Conservation (phyloP, 2,329 filamentous ascomycete genomes). For the Nannizziopsis barbatae region DNA sequence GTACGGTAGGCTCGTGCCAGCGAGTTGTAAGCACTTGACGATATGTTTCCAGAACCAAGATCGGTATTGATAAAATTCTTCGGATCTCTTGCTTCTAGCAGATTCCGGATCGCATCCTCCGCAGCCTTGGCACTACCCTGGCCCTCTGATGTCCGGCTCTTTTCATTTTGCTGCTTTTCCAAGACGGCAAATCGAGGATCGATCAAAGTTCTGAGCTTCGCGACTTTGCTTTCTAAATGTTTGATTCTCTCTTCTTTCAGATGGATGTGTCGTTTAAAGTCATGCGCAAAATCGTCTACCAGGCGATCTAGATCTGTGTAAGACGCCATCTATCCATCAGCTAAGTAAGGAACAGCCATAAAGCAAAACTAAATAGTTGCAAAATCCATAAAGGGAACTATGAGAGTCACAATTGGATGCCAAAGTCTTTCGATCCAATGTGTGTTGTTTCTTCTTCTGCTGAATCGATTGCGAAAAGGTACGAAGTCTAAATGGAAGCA, state of each 20-base stretch:
- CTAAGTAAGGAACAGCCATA: not conserved
- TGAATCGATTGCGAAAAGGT: not conserved
- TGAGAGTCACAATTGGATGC: too few species aligned
- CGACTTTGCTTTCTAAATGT: not conserved
- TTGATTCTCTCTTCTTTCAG: not conserved
- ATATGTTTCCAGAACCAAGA: not conserved
- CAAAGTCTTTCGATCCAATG: too few species aligned
- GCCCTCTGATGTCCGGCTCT: not conserved
- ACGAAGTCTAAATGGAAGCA: too few species aligned
- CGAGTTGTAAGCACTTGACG: conserved; percentile 1
- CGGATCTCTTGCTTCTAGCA: not conserved
- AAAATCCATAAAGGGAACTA: not conserved
- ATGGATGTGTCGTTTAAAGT: conserved; percentile 6
- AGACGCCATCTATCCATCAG: conserved; percentile 2
- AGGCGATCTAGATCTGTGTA: conserved; percentile 2
- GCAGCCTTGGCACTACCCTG: not conserved
- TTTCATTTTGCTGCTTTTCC: conserved; percentile 2
- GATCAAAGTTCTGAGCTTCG: not conserved
- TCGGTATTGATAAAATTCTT: not conserved
- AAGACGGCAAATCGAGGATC: not conserved
- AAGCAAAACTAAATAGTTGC: not conserved
- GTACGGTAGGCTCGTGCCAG: conserved; percentile 25
- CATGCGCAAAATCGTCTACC: conserved; percentile 8
- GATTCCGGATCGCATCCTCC: not conserved
- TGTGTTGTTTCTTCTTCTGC: too few species aligned